phyloP scores from a whole-genome alignment of 2,329 filamentous ascomycete genomes.

The Epichloe hybrida region DNA sequence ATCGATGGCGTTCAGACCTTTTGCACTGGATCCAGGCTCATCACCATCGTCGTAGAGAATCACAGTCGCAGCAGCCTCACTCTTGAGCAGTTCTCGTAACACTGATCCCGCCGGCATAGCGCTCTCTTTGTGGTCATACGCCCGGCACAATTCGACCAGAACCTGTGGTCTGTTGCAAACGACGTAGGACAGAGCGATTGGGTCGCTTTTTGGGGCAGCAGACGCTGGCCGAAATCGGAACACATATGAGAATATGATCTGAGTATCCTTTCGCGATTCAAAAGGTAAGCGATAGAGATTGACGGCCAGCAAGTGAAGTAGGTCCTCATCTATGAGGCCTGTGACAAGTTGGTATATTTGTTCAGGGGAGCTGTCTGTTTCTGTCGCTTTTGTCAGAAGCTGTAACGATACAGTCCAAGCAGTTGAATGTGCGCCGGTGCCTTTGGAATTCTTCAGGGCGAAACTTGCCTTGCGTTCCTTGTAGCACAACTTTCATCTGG shows the following conservation, averaged over 20 bases:
- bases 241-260: conserved; percentile 90
- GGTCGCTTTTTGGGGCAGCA: conserved; percentile 55
- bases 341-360: conserved; percentile 78
- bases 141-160: conserved; percentile 74
- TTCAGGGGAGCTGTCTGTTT: conserved; percentile 79
- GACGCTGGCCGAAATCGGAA: conserved; percentile 73
- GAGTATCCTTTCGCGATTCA: conserved; percentile 89
- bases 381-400: conserved; percentile 28
- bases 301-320: conserved; percentile 71
- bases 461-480: conserved; percentile 72
- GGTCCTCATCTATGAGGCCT: conserved; percentile 75
- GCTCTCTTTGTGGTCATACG: conserved; percentile 82
- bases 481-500: conserved; percentile 86
- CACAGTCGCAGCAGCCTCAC: conserved; percentile 78
- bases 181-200: conserved; percentile 77
- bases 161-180: conserved; percentile 78
- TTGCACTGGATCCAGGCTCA: conserved; percentile 54
- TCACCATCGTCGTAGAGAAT: conserved; percentile 85
- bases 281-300: conserved; percentile 81
- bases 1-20: conserved; percentile 66
- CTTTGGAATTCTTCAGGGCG: not conserved
- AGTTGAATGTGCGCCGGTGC: not conserved
- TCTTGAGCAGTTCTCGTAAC: conserved; percentile 75
- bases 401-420: not conserved
- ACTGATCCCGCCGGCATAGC: conserved; percentile 85